Percentiles rank a stretch among this genome's conserved stretches.
These are phyloP conservation scores for Verticillium nubilum DNA, from an alignment of 2,329 filamentous ascomycete genomes.

Conservation along the genomic window DNA sequence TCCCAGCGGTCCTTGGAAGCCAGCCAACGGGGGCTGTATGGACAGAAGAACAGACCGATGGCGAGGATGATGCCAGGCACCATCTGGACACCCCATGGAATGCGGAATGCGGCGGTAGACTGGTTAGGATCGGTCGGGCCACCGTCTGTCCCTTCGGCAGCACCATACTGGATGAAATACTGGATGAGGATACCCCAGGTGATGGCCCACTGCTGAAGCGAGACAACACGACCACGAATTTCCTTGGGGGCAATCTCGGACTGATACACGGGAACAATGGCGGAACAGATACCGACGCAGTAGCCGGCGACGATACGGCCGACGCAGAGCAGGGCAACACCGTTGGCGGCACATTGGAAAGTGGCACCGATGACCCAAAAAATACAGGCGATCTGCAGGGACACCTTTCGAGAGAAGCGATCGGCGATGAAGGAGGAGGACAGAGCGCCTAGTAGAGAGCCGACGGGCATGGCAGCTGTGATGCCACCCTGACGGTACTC, in stretches of 20 bases:
- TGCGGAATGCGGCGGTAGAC: conserved; percentile 48
- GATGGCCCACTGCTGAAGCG: conserved; percentile 63
- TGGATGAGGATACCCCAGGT: conserved; percentile 65
- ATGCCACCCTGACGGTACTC: conserved; percentile 62
- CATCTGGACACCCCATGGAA: conserved; percentile 58
- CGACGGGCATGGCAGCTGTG: conserved; percentile 68
- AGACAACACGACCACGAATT: conserved; percentile 53
- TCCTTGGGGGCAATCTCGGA: conserved; percentile 58
- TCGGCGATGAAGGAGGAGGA: conserved; percentile 46
- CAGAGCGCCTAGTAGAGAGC: conserved; percentile 58
- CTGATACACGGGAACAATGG: conserved; percentile 66
- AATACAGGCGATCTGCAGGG: conserved; percentile 43
- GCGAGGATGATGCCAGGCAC: conserved; percentile 49
- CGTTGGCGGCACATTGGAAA: conserved; percentile 58
- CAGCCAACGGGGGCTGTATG: conserved; percentile 64
- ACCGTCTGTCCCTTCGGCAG: conserved; percentile 44
- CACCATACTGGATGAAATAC: conserved; percentile 62
- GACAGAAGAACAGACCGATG: conserved; percentile 54
- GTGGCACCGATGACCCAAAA: conserved; percentile 45
- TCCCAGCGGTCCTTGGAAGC: conserved; percentile 64
- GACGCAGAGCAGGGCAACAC: conserved; percentile 65
- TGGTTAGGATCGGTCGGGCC: conserved; percentile 45
- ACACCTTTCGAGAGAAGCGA: conserved; percentile 40
- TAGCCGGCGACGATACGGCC: conserved; percentile 68
- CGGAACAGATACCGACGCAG: conserved; percentile 68